These are phyloP conservation scores for Tolypocladium tundrense DNA, from an alignment of 2,329 filamentous ascomycete genomes.

Conservation along the genomic window DNA sequence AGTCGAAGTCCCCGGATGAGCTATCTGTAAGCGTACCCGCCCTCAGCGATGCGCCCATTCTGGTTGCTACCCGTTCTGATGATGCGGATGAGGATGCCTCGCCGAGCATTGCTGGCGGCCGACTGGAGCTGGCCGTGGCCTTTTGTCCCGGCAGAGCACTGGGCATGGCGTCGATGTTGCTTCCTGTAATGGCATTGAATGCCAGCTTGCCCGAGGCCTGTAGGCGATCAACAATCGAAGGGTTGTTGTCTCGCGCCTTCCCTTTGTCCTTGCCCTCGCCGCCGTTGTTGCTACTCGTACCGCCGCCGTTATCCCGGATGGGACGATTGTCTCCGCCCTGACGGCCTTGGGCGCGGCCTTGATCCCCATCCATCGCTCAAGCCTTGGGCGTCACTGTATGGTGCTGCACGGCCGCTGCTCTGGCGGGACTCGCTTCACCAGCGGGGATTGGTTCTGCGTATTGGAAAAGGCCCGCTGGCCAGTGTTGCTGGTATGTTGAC, in stretches of 20 bases:
- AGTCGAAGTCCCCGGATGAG: background rate
- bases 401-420: background rate
- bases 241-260: slow-evolving; percentile 2
- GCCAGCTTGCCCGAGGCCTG: slow-evolving; percentile 16
- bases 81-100: background rate
- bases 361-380: background rate
- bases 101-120: background rate
- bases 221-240: slow-evolving; percentile 12
- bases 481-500: background rate
- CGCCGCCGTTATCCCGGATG: background rate
- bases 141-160: slow-evolving; percentile 11
- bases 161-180: slow-evolving; percentile 4
- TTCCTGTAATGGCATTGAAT: slow-evolving; percentile 12
- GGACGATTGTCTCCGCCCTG: background rate
- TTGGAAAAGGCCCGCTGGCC: background rate
- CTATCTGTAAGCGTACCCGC: background rate
- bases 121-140: slow-evolving; percentile 1
- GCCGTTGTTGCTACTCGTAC: background rate
- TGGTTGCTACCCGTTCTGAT: background rate
- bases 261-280: slow-evolving; percentile 7
- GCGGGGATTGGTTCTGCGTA: background rate
- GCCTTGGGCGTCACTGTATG: background rate
- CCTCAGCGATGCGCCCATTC: background rate
- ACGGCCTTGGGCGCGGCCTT: background rate
- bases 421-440: background rate